Evolutionary conservation across 2,329 filamentous ascomycete species (phyloP), one percentile per base, ranked within the genome.

Genomic region (Westerdykella ornata): DNA sequence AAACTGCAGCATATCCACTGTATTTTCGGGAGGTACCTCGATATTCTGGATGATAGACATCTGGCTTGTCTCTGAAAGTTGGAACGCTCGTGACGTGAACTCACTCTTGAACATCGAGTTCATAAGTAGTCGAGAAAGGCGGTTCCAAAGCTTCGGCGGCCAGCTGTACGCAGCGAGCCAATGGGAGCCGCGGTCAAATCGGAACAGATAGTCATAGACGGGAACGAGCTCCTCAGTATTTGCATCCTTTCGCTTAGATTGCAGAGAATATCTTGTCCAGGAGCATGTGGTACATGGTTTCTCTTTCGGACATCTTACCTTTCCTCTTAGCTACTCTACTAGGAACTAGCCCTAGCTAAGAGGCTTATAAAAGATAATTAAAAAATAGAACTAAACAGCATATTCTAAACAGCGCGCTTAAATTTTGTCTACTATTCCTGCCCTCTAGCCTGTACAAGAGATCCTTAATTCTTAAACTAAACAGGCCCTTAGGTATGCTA

Each of bases 31-130:
- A 0, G 80, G 81, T 0, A 84, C 57, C 0, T 75, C 77, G 7
- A 84, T 64, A 55, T 84, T 80, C 47, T 84, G 80, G 2, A 84
- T 72, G 5, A 84, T 71, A 52, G 77, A 82, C 14, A 70, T 65
- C 5, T 14, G n/a, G 30, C 16, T 6, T 7, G 30, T 5, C 3
- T 33, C 76, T 74, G 19, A 73, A 76, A 0, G 72, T 72, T 84
- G 80, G 0, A 84, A 63, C 0, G 80, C 78, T 12, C 77, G 75
- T 52, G 83, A 84, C 66, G 84, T 74, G 45, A 77, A 73, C 2
- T 26, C 22, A 26, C 78, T 63, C 0, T 80, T 82, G 50, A 80
- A 78, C 55, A 83, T 71, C 8, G 4, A 6, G 2, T 33, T 15
- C 30, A 14, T 14, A n/a, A 14, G 30, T 33, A 84, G 77, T 0